Evolutionary conservation across 441 rosid genomes (phyloP), one percentile per base, ranked within the genome.

Genomic region (Adansonia madagascariensis): DNA sequence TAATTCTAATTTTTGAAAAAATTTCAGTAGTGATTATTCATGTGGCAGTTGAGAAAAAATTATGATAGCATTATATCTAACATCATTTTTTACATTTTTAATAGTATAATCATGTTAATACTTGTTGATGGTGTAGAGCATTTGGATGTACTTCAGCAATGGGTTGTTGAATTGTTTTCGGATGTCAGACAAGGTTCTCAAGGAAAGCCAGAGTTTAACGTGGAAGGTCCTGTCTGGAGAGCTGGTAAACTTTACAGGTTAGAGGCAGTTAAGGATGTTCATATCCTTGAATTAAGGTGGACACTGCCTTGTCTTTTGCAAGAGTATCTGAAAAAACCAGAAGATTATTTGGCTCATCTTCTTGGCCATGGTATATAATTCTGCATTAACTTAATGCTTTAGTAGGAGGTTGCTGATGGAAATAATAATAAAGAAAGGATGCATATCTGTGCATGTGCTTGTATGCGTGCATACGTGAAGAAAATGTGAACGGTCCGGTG

Each of bases 321-420:
- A 83, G 91, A 91, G 59, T 94, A 96, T 85, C 80, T 90, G 83
- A 96, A 92, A 89, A 96, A 96, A 85, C 83, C 98, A 8, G 98
- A 96, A 87, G 98, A 92, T 82, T 96, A 96, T 86, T 85, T 96
- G 77, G 94, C 99, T 67, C 99, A 94, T 83, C 90, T 96, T 43
- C 76, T 96, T 71, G 99, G 99, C 77, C 99, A 96, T 80, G 97
- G 99, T 95, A 85, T 84, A 72, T 72, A 67, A 71, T 67, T 77
- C n/a, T 64, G 67, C 68, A 66, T 69, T 59, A 35, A 49, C 22
- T 49, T 57, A 75, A 17, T 64, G 72, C 6, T 64, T 49, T 17
- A 63, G 27, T 53, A 72, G 63, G 31, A 39, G 49, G 63, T 39
- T 18, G 35, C 64, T 39, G 35, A 35, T 35, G 50, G 49, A 71